Evolutionary conservation across 2,329 filamentous ascomycete species (phyloP).

Genomic region (Calonectria multiphialidica): DNA sequence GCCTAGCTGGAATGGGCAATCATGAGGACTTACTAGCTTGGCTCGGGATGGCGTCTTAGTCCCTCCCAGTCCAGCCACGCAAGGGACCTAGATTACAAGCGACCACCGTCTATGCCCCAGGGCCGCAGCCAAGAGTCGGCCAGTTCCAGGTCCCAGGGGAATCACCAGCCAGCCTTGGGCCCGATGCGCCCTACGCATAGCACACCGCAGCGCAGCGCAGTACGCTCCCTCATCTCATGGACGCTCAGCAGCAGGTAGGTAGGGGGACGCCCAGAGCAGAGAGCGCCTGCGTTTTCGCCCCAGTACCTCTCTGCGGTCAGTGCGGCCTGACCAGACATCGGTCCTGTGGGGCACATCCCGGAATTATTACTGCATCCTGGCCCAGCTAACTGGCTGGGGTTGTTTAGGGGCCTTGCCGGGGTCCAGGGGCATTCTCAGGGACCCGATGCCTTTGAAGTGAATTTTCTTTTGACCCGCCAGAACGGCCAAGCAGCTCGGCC

Average conservation of each 20-base stretch:
- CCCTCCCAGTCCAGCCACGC: slow-evolving; percentile 10
- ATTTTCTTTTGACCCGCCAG: slow-evolving; percentile 18
- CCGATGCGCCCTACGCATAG: too few relatives aligned
- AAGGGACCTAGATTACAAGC: slow-evolving; percentile 9
- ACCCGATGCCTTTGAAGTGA: slow-evolving; percentile 8
- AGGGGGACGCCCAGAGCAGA: neutral
- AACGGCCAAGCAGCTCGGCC: slow-evolving; percentile 32
- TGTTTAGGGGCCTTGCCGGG: slow-evolving; percentile 23
- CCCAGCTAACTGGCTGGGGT: neutral
- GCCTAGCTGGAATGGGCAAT: slow-evolving; percentile 2
- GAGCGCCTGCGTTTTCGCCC: neutral
- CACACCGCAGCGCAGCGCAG: too few relatives aligned
- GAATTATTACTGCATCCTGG: slow-evolving; percentile 14
- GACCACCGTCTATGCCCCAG: neutral
- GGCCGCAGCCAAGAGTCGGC: neutral
- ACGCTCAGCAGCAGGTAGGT: neutral
- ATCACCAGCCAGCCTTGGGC: neutral
- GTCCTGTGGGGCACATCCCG: slow-evolving; percentile 19
- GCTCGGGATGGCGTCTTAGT: neutral
- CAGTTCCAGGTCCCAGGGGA: neutral
- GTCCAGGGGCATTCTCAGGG: slow-evolving; percentile 30
- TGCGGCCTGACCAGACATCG: slow-evolving; percentile 15
- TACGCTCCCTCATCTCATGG: neutral
- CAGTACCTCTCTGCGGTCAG: slow-evolving; percentile 11
- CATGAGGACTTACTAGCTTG: neutral